Conservation (phyloP, 805 yeast species). For the Candida pini region DNA sequence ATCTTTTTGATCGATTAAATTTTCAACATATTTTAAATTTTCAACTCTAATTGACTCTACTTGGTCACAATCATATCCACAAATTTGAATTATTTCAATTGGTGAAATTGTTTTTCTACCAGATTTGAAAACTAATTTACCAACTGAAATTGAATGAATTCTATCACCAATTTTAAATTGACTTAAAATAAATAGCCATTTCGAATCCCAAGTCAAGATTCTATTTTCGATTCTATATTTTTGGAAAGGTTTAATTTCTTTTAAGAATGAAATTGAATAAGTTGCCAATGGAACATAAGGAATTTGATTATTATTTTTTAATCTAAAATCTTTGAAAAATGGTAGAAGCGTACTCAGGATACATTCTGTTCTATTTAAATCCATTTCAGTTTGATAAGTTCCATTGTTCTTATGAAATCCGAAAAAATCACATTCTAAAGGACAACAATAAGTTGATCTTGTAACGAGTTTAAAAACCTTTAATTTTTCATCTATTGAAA, state of each 20-base stretch:
- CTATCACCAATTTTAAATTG: conserved; percentile 44
- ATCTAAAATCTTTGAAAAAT: conserved; percentile 19
- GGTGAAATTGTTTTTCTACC: conserved; percentile 75
- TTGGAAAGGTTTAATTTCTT: conserved; percentile 67
- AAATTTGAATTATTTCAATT: conserved; percentile 44
- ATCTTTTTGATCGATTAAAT: conserved; percentile 27
- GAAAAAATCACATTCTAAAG: conserved; percentile 80
- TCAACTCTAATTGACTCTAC: conserved; percentile 36
- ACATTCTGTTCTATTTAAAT: conserved; percentile 65
- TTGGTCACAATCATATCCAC: conserved; percentile 52
- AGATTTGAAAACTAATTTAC: conserved; percentile 77
- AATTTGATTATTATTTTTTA: conserved; percentile 22
- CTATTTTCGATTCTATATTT: conserved; percentile 49
- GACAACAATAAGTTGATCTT: conserved; percentile 41
- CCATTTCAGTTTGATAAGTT: conserved; percentile 78
- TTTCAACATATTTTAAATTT: conserved; percentile 36
- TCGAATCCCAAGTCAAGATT: conserved; percentile 77
- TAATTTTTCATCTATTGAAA: neutral
- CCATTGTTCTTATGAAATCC: conserved; percentile 78
- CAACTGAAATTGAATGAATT: conserved; percentile 51
- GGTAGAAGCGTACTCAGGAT: conserved; percentile 46
- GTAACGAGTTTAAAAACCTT: conserved; percentile 4
- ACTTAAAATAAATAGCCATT: conserved; percentile 74
- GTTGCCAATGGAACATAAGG: conserved; percentile 78
- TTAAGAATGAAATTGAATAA: conserved; percentile 59